A percentile compares a stretch with the other conserved stretches of the same genome.
phyloP scores from a whole-genome alignment of 2,329 filamentous ascomycete genomes.

The Aspergillus brasiliensis region DNA sequence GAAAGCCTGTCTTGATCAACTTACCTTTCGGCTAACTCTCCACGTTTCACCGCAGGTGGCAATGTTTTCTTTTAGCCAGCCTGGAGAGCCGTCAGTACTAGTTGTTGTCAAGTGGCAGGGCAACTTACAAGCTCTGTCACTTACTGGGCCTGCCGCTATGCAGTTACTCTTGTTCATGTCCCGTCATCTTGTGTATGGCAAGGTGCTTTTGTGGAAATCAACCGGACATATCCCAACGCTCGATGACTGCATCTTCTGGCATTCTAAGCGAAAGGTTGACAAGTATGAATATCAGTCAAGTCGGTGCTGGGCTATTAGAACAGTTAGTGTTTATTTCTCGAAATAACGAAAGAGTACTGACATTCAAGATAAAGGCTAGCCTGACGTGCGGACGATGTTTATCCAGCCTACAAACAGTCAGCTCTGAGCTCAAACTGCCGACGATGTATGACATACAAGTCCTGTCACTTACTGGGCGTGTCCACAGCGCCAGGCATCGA shows the following conservation, averaged over 20 bases:
- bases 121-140: slow-evolving; percentile 7
- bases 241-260: too few relatives aligned
- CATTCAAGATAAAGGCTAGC: background rate
- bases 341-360: background rate
- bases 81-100: slow-evolving; percentile 1
- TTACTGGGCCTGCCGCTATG: slow-evolving; percentile 9
- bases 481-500: slow-evolving; percentile 3
- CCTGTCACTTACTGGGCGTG: slow-evolving; percentile 26
- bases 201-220: too few relatives aligned
- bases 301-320: background rate
- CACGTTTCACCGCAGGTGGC: slow-evolving; percentile 10
- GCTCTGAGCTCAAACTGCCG: background rate
- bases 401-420: slow-evolving; percentile 14
- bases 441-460: slow-evolving; percentile 17
- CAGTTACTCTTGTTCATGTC: background rate
- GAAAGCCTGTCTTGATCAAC: background rate
- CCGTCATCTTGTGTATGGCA: background rate
- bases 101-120: background rate
- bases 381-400: slow-evolving; percentile 6
- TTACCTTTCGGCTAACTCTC: background rate
- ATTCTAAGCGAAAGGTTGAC: too few relatives aligned
- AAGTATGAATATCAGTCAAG: background rate
- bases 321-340: background rate
- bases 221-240: too few relatives aligned
- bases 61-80: slow-evolving; percentile 15